phyloP scores from a whole-genome alignment of 108 stramenopile genomes.

The Asterionellopsis glacialis region DNA sequence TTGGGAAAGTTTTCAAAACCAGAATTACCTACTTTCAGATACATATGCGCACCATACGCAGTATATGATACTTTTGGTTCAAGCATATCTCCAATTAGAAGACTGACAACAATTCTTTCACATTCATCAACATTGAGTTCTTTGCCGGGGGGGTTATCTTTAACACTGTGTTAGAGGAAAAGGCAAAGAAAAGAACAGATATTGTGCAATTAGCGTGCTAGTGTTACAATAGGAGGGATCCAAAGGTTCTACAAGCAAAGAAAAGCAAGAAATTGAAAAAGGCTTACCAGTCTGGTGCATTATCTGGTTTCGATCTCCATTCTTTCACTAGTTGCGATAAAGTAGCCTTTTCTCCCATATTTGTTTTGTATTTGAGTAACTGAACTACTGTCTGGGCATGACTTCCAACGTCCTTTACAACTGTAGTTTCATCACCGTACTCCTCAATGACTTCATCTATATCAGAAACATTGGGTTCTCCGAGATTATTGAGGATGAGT shows the following conservation, averaged over 20 bases:
- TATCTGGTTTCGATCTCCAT: slow-evolving; percentile 52
- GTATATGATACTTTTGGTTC: slow-evolving; percentile 39
- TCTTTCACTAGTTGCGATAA: slow-evolving; percentile 62
- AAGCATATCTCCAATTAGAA: slow-evolving; percentile 52
- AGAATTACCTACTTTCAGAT: not conserved
- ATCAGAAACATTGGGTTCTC: slow-evolving; percentile 39
- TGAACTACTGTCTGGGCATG: slow-evolving; percentile 54
- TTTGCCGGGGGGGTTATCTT: slow-evolving; percentile 59
- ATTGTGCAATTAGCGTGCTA: not conserved
- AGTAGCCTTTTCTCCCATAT: slow-evolving; percentile 45
- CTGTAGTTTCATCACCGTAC: slow-evolving; percentile 29
- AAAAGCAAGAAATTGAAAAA: not conserved
- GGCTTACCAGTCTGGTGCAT: slow-evolving; percentile 36
- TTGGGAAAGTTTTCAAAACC: slow-evolving; percentile 1
- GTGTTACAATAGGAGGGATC: too few relatives aligned
- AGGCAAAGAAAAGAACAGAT: slow-evolving; percentile 12
- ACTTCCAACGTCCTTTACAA: slow-evolving; percentile 40
- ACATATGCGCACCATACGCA: slow-evolving; percentile 24
- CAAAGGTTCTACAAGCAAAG: too few relatives aligned
- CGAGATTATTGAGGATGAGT: slow-evolving; percentile 54
- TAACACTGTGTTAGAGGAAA: slow-evolving; percentile 31
- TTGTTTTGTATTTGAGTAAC: slow-evolving; percentile 30
- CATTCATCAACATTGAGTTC: slow-evolving; percentile 70
- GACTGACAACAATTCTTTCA: slow-evolving; percentile 40
- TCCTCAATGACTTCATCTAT: slow-evolving; percentile 3